phyloP scores from a whole-genome alignment of 2,329 filamentous ascomycete genomes.

The Penicillium sp. region DNA sequence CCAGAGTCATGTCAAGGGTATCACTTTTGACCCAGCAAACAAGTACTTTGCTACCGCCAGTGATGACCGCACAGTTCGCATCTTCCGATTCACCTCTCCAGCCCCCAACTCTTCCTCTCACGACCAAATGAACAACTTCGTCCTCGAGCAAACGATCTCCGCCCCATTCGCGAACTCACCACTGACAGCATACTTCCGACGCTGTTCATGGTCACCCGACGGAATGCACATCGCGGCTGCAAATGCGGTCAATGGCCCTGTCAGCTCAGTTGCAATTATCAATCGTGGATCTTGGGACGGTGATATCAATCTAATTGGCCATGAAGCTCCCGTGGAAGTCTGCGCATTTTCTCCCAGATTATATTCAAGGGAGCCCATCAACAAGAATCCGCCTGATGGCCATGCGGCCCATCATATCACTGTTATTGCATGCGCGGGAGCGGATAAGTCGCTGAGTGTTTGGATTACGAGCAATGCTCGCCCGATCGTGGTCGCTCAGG shows the following conservation, averaged over 20 bases:
- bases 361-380: conserved; percentile 68
- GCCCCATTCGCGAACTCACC: conserved; percentile 87
- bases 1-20: conserved; percentile 97
- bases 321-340: conserved; percentile 95
- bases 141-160: conserved; percentile 86
- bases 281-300: conserved; percentile 90
- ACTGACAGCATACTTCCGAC: conserved; percentile 91
- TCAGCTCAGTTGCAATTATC: conserved; percentile 95
- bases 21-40: conserved; percentile 97
- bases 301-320: conserved; percentile 94
- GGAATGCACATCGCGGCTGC: conserved; percentile 95
- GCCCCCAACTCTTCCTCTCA: conserved; percentile 88
- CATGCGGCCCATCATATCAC: conserved; percentile 63
- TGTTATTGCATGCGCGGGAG: conserved; percentile 93
- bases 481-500: conserved; percentile 85
- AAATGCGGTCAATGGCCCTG: conserved; percentile 94
- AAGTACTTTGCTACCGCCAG: conserved; percentile 99
- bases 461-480: conserved; percentile 97
- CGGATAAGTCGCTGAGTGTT: conserved; percentile 92
- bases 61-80: conserved; percentile 93
- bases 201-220: conserved; percentile 97
- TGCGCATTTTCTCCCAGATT: conserved; percentile 94
- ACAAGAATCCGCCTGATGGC: conserved; percentile 46
- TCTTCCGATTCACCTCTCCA: conserved; percentile 91
- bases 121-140: conserved; percentile 95